Percentiles rank a stretch among this genome's conserved stretches.
These are phyloP conservation scores for Arabis hirsuta DNA, from an alignment of 345 rosid genomes.

Conservation along the genomic window DNA sequence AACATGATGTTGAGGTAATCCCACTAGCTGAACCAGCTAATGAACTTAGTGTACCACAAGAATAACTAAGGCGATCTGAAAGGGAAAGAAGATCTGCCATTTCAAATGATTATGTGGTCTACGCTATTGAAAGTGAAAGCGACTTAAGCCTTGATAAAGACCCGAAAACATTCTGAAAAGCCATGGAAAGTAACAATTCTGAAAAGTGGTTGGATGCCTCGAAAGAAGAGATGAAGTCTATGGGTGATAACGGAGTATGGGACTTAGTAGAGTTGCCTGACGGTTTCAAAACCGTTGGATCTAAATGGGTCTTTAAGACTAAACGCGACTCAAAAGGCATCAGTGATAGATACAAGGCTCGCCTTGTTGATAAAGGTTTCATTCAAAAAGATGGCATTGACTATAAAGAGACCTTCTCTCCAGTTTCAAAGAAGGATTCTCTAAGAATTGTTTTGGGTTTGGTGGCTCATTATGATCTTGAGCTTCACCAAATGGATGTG, in stretches of 20 bases:
- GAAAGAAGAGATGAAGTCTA: background rate
- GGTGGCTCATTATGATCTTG: no score
- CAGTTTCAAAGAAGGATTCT: no score
- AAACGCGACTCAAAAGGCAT: no score
- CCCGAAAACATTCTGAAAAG: background rate
- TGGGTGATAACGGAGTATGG: background rate
- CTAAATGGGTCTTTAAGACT: no score
- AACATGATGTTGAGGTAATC: background rate
- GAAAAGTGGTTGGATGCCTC: background rate
- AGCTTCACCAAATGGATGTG: no score
- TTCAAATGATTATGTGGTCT: background rate
- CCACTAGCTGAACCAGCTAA: background rate
- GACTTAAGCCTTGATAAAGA: background rate
- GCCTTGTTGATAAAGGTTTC: no score
- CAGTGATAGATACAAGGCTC: no score
- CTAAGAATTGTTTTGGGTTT: no score
- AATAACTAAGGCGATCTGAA: background rate
- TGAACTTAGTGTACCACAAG: conserved; percentile 7
- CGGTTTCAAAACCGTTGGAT: no score
- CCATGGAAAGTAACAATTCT: conserved; percentile 10
- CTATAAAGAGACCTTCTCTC: no score
- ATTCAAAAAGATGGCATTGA: no score
- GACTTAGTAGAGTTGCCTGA: background rate
- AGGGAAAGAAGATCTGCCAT: background rate
- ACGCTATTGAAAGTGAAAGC: background rate